Conservation (phyloP, 306 rosid genomes). For the Hippophae gyantsensis region DNA sequence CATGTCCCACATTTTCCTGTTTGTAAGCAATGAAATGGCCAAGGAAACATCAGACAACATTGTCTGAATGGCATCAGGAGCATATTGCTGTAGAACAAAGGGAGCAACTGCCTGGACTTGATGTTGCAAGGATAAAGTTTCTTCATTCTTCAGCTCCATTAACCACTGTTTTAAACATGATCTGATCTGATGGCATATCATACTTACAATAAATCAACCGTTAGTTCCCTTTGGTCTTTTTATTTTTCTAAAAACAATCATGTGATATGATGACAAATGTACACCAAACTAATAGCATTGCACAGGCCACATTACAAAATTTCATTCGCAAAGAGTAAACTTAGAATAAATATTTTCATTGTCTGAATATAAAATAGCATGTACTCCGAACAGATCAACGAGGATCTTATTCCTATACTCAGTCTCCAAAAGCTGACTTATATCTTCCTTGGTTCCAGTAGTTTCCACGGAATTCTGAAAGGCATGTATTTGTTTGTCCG, state of each 20-base stretch:
- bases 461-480: slow-evolving; percentile 30
- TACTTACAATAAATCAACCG: slow-evolving; percentile 10
- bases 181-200: slow-evolving; percentile 47
- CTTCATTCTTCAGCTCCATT: slow-evolving; percentile 64
- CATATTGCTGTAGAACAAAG: slow-evolving; percentile 71
- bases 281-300: too few relatives aligned
- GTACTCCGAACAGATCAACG: slow-evolving; percentile 83
- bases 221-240: not conserved
- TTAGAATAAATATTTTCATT: not conserved
- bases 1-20: slow-evolving; percentile 76
- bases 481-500: slow-evolving; percentile 37
- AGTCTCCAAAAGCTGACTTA: slow-evolving; percentile 77
- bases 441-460: slow-evolving; percentile 38
- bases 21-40: slow-evolving; percentile 76
- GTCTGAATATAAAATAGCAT: not conserved
- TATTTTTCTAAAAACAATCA: too few relatives aligned
- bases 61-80: slow-evolving; percentile 60
- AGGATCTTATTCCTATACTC: slow-evolving; percentile 84
- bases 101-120: slow-evolving; percentile 94
- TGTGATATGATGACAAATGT: too few relatives aligned
- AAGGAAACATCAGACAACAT: slow-evolving; percentile 60
- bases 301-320: too few relatives aligned
- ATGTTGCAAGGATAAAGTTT: slow-evolving; percentile 73
- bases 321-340: too few relatives aligned
- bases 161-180: slow-evolving; percentile 72